Percentiles rank a stretch among this genome's conserved stretches.
Conservation (phyloP, 208 protist species). For the Trypanosoma caninum region DNA sequence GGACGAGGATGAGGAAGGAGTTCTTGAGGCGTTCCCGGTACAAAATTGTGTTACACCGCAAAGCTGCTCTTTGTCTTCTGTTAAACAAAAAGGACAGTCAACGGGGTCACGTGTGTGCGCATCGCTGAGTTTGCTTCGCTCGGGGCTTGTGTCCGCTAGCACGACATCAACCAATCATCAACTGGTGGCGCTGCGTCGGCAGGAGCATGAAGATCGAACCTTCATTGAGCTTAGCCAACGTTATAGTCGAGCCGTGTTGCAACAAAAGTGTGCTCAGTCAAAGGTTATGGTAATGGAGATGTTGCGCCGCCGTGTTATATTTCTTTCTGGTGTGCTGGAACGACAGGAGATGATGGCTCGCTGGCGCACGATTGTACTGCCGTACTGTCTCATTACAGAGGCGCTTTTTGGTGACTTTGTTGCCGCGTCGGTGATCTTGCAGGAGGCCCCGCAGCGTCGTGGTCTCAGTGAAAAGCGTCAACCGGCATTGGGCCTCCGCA, state of each 20-base stretch:
- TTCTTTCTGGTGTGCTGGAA: constrained; percentile 12
- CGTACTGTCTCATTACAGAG: constrained; percentile 11
- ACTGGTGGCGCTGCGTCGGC: background rate
- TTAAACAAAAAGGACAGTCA: background rate
- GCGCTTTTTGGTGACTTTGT: constrained; percentile 3
- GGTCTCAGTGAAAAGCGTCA: background rate
- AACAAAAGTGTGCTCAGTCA: background rate
- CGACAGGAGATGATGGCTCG: constrained; percentile 17
- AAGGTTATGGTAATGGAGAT: background rate
- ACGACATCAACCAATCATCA: background rate
- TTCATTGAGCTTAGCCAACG: constrained; percentile 15
- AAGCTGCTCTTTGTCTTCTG: background rate
- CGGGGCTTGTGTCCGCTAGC: background rate
- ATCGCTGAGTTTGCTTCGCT: background rate
- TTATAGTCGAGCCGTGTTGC: background rate
- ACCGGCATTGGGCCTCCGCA: background rate
- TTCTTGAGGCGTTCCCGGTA: background rate
- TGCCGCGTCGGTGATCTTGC: constrained; percentile 7
- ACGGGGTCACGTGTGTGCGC: background rate
- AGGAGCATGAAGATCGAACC: constrained; percentile 15
- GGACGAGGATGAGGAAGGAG: background rate
- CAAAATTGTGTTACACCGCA: background rate
- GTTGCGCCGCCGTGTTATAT: constrained; percentile 8
- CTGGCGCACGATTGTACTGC: constrained; percentile 14
- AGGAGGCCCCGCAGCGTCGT: constrained; percentile 7